phyloP scores from a whole-genome alignment of 495 filamentous ascomycete species.

The Penicillium macrosclerotiorum region DNA sequence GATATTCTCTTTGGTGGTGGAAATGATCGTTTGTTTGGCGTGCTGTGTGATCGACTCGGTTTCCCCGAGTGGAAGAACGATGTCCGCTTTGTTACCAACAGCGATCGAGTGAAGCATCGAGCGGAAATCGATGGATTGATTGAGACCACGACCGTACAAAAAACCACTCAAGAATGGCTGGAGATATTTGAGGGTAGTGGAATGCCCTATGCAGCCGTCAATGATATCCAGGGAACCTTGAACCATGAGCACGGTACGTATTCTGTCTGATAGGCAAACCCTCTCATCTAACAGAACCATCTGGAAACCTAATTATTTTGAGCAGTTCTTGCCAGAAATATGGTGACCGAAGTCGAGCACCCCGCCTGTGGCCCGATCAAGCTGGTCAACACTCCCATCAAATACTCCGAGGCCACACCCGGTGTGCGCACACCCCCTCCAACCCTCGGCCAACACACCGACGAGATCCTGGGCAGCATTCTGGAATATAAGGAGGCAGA shows the following conservation, averaged over 20 bases:
- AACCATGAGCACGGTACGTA: constrained; percentile 73
- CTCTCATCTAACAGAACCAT: background rate
- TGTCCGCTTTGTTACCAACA: constrained; percentile 73
- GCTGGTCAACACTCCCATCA: constrained; percentile 91
- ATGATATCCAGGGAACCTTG: constrained; percentile 82
- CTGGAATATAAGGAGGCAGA: constrained; percentile 61
- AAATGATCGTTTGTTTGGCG: constrained; percentile 86
- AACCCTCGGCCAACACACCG: constrained; percentile 85
- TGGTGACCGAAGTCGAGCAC: constrained; percentile 88
- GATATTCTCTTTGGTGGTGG: constrained; percentile 91
- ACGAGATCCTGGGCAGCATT: constrained; percentile 71
- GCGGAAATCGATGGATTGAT: constrained; percentile 73
- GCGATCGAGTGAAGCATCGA: constrained; percentile 76
- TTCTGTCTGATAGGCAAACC: background rate
- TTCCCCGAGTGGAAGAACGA: constrained; percentile 79
- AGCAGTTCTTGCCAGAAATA: constrained; percentile 72
- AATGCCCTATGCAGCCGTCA: constrained; percentile 93
- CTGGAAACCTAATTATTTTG: constrained; percentile 4
- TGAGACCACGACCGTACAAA: constrained; percentile 66
- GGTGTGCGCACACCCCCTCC: constrained; percentile 79
- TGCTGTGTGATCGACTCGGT: constrained; percentile 76
- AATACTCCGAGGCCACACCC: constrained; percentile 81
- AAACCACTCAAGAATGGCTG: constrained; percentile 88
- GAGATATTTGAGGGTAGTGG: constrained; percentile 83
- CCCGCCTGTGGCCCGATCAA: constrained; percentile 79